These are phyloP conservation scores for Xylaria sp. DNA, from an alignment of 2,329 filamentous ascomycete genomes.

Conservation along the genomic window DNA sequence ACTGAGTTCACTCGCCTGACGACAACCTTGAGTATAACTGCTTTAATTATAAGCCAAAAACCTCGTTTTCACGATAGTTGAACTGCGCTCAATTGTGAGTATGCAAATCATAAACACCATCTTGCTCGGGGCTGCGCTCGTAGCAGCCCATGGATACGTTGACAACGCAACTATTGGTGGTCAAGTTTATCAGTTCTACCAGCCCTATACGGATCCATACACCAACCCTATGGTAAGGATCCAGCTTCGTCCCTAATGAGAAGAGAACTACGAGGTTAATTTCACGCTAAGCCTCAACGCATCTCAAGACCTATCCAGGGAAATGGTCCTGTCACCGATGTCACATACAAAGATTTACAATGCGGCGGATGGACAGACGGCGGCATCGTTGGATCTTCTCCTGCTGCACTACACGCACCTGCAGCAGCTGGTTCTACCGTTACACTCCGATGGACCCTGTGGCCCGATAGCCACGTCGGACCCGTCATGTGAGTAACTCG, in stretches of 20 bases:
- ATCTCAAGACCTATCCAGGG: constrained; percentile 68
- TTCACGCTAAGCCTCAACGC: constrained; percentile 55
- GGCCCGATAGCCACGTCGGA: constrained; percentile 63
- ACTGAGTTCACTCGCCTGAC: not conserved
- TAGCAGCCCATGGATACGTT: constrained; percentile 62
- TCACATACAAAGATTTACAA: constrained; percentile 64
- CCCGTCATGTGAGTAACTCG: constrained; percentile 55
- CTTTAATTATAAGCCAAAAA: not conserved
- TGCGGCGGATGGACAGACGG: constrained; percentile 65
- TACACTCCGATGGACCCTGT: constrained; percentile 65
- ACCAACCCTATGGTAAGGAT: constrained; percentile 39
- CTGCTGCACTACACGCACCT: constrained; percentile 64
- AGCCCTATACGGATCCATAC: constrained; percentile 42
- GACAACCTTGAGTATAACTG: not conserved
- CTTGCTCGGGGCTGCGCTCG: constrained; percentile 53
- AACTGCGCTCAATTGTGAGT: not conserved
- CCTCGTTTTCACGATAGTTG: not conserved
- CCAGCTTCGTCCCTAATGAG: too few species aligned
- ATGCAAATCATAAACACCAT: constrained; percentile 50
- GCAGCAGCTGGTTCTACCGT: constrained; percentile 65
- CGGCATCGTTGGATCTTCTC: constrained; percentile 59
- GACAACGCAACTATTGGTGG: constrained; percentile 58
- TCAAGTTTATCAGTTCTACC: constrained; percentile 53
- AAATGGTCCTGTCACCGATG: constrained; percentile 67
- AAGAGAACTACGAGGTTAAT: constrained; percentile 23